Percentiles rank a stretch among this genome's conserved stretches.
Conservation (phyloP, 106 monocot species). For the Acorus calamus region DNA sequence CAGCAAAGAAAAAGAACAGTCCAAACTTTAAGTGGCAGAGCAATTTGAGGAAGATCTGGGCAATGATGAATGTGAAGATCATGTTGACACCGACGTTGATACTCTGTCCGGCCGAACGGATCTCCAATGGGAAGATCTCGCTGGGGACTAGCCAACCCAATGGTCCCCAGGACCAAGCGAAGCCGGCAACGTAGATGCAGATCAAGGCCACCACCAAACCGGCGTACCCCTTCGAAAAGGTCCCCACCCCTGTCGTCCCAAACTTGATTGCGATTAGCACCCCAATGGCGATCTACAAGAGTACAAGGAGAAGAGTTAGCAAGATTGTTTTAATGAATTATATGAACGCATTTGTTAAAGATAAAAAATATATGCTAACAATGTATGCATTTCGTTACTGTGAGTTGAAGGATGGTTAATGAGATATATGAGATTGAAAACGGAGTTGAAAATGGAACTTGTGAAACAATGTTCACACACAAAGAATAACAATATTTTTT, state of each 20-base stretch:
- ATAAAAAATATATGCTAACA: too few species aligned
- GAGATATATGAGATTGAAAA: too few species aligned
- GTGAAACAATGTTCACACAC: too few species aligned
- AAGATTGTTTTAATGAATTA: too few species aligned
- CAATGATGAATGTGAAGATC: conserved; percentile 39
- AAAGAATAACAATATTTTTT: too few species aligned
- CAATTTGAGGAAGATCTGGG: conserved; percentile 29
- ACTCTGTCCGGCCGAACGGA: conserved; percentile 38
- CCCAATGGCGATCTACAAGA: conserved; percentile 20
- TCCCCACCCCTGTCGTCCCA: conserved; percentile 20
- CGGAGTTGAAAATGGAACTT: too few species aligned
- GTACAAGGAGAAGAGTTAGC: too few species aligned
- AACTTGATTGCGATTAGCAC: conserved; percentile 21
- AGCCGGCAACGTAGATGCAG: conserved; percentile 38
- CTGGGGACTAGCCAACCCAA: conserved; percentile 44
- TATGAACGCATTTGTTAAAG: too few species aligned
- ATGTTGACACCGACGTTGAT: conserved; percentile 46
- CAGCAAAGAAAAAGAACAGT: conserved; percentile 32
- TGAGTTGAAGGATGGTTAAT: too few species aligned
- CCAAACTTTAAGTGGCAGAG: conserved; percentile 28
- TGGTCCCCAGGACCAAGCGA: conserved; percentile 61
- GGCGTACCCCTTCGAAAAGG: conserved; percentile 20
- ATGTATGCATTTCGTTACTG: too few species aligned
- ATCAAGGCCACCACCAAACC: conserved; percentile 18
- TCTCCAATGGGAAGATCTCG: conserved; percentile 41